Evolutionary conservation across 2,329 filamentous ascomycete species (phyloP).

Genomic region (Gliomastix tumulicola): DNA sequence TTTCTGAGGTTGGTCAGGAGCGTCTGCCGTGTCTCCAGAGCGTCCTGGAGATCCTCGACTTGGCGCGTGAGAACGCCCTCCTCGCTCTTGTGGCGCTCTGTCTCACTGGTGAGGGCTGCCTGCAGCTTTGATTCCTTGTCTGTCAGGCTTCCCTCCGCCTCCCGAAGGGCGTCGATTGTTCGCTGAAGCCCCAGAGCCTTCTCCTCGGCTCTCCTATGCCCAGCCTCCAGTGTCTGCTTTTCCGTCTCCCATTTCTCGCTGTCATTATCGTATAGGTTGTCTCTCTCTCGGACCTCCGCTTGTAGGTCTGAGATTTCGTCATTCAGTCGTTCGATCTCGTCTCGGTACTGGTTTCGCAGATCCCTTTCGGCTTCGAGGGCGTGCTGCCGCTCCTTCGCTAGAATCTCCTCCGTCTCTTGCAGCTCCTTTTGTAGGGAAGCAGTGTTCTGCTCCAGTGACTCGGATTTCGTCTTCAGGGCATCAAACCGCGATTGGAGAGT

Average conservation of each 20-base stretch:
- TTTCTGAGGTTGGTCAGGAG: constrained; percentile 57
- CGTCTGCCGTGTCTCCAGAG: constrained; percentile 61
- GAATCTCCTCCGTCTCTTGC: constrained; percentile 37
- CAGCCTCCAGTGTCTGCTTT: constrained; percentile 56
- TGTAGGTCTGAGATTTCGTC: constrained; percentile 57
- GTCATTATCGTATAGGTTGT: constrained; percentile 64
- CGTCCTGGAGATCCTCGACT: constrained; percentile 65
- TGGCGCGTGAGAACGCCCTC: constrained; percentile 65
- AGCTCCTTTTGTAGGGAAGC: constrained; percentile 37
- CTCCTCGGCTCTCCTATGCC: constrained; percentile 61
- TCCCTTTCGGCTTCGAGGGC: constrained; percentile 54
- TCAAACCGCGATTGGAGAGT: constrained; percentile 64
- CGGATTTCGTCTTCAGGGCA: constrained; percentile 57
- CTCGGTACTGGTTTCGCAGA: constrained; percentile 35
- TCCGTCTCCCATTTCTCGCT: constrained; percentile 67
- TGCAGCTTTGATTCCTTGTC: constrained; percentile 62
- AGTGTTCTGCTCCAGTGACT: constrained; percentile 59
- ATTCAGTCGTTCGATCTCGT: constrained; percentile 43
- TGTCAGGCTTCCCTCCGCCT: constrained; percentile 60
- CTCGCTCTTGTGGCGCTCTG: constrained; percentile 64
- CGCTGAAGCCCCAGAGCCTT: constrained; percentile 60
- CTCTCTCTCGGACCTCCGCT: constrained; percentile 60
- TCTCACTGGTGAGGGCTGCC: constrained; percentile 62
- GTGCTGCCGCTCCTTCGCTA: constrained; percentile 49
- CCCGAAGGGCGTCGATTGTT: constrained; percentile 63